Base-by-base conservation (phyloP, 495 filamentous ascomycete genomes). In the Aspergillus haitiensis region DNA sequence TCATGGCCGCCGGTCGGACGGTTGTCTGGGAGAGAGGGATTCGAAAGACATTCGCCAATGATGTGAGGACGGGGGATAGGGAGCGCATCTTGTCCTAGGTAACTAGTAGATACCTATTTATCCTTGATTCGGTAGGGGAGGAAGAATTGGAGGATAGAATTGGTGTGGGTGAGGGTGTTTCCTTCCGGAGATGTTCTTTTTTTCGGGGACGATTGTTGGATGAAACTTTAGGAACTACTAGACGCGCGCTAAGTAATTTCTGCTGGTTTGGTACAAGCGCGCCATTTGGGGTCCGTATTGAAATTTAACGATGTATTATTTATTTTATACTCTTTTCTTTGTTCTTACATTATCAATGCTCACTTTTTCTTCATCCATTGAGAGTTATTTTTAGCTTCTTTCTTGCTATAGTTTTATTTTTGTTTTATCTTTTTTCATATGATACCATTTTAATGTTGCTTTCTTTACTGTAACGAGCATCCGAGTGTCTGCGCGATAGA, bases 41-140 rank as follows among this genome's bases (percentile, higher is more conserved):
- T 52, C 64, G 65, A 66, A 81, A 77, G 50, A 75, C 75, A 57
- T 71, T 77, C 57, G 76, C 77, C 53, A 82, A 72, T 1, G 72
- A 78, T 56, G 72, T 69, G 61, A 81, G 74, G 8, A 73, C 64
- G 1, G 78, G 74, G 31, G 75, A 79, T 64, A 77, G 70, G 13
- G 74, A 65, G 51, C 68, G 70, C 74, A 77, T 79, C 57, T 51
- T 71, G 63, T 37, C 63, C 13, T 18, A 16, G 3, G 37, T 27
- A 27, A 3, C 1, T 27, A n/a, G n/a, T n/a, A n/a, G n/a, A n/a
- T 27, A n/a, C 37, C 4, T 40, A 8, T n/a, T 8, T 8, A 15
- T 46, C 42, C 15, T 5, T 47, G 44, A 7, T 18, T 9, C 27
- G 16, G 44, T 18, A 16, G 44, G 44, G 44, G n/a, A 40, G 37